Evolutionary conservation across 2,329 filamentous ascomycete species (phyloP), one percentile per base, ranked within the genome.

Genomic region (Pseudofabraea citricarpa): DNA sequence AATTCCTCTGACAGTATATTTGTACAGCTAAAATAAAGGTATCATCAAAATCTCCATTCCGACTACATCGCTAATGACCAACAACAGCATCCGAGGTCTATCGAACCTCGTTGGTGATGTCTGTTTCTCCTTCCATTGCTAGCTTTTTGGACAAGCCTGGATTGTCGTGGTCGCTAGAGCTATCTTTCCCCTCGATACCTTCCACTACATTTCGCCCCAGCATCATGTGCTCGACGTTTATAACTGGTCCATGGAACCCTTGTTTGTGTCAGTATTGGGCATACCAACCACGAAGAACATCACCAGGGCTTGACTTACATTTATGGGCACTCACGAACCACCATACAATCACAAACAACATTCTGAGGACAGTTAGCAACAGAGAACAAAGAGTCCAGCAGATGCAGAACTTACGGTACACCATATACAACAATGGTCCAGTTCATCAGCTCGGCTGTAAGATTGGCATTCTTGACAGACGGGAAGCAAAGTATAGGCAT

Each of bases 191-290:
- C 18, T 40, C 56, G 5, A 56, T 22, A 15, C 54, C 52, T 31
- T 57, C 47, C 10, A 54, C 52, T 20, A 57, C 44, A 22, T 16
- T 38, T 41, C 54, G 44, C n/a, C 54, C 57, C 33, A 55, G 52
- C 57, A 61, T 61, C 45, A 51, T 46, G 45, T 60, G 58, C 53
- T 79, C 74, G 27, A 83, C 64, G 55, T 83, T 83, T 46, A 83
- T 74, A 60, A 77, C 78, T 0, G 80, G 80, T 0, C 81, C 81
- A 52, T 75, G 79, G 64, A 83, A 84, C 81, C 80, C n/a, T n/a
- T n/a, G n/a, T n/a, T n/a, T n/a, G n/a, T n/a, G n/a, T n/a, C n/a
- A n/a, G n/a, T n/a, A n/a, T n/a, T n/a, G n/a, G n/a, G n/a, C n/a
- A n/a, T n/a, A n/a, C n/a, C n/a, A n/a, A n/a, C n/a, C n/a, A n/a